Conservation (phyloP, 352 stramenopile genomes). For the Lagenidium sp. region DNA sequence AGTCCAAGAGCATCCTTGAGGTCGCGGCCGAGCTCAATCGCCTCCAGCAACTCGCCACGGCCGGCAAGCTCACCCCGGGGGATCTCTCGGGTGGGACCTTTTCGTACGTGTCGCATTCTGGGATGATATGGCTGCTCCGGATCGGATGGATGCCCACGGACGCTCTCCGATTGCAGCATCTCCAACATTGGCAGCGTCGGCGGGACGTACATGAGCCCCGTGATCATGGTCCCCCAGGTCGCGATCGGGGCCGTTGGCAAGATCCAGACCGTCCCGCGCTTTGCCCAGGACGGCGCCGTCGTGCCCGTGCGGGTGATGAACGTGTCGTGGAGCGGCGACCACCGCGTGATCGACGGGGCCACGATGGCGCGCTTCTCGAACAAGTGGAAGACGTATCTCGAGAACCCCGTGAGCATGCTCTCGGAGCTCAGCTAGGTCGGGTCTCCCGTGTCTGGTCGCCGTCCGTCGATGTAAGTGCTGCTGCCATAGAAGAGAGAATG, state of each 20-base stretch:
- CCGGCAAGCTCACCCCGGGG: constrained; percentile 62
- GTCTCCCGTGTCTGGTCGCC: too few species aligned
- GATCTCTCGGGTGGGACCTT: constrained; percentile 93
- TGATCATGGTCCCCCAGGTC: constrained; percentile 95
- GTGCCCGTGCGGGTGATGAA: constrained; percentile 90
- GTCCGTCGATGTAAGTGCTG: too few species aligned
- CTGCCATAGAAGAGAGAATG: too few species aligned
- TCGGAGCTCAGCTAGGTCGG: constrained; percentile 73
- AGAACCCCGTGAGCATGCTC: constrained; percentile 91
- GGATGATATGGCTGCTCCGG: neutral
- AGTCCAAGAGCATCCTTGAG: constrained; percentile 76
- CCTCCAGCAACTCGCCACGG: constrained; percentile 80
- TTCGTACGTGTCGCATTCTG: constrained; percentile 33
- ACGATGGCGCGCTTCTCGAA: constrained; percentile 98
- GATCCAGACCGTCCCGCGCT: constrained; percentile 95
- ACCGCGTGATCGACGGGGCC: constrained; percentile 97
- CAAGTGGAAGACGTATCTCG: constrained; percentile 93
- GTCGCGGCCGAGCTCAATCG: constrained; percentile 81
- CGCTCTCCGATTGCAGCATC: constrained; percentile 26
- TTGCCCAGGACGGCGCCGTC: constrained; percentile 78
- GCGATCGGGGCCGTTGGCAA: constrained; percentile 96
- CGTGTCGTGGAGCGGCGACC: constrained; percentile 97
- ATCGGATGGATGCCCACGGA: neutral
- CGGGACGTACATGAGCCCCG: constrained; percentile 95
- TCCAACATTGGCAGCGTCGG: constrained; percentile 95